Percentiles rank a stretch among this genome's conserved stretches.
These are phyloP conservation scores for Pythium dissimile DNA, from an alignment of 352 stramenopile species.

Conservation along the genomic window DNA sequence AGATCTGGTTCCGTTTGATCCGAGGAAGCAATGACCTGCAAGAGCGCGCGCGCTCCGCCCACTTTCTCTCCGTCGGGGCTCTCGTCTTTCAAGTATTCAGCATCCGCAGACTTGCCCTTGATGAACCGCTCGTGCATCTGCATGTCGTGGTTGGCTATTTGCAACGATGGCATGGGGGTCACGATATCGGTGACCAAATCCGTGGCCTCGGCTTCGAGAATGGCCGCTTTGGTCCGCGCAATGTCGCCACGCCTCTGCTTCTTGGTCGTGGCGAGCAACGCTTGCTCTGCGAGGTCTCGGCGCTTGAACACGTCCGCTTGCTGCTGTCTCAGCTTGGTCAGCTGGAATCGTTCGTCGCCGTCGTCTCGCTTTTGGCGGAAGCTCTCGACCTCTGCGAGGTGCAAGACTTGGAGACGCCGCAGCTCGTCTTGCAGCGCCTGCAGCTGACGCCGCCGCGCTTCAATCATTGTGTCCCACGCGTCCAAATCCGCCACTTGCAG, in stretches of 20 bases:
- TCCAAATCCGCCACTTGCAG: constrained; percentile 53
- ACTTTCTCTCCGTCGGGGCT: constrained; percentile 8
- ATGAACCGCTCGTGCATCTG: constrained; percentile 66
- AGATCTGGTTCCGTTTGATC: background rate
- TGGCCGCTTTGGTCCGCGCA: constrained; percentile 27
- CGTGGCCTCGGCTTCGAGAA: constrained; percentile 1
- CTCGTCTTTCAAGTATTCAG: constrained; percentile 54
- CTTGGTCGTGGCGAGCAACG: constrained; percentile 28
- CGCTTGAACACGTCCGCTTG: constrained; percentile 48
- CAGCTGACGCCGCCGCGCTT: constrained; percentile 53
- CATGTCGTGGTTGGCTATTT: constrained; percentile 76
- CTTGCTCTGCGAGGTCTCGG: constrained; percentile 36
- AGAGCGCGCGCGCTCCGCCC: constrained; percentile 6
- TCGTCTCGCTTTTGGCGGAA: constrained; percentile 58
- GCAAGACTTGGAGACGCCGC: constrained; percentile 43
- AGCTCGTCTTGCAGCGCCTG: constrained; percentile 58
- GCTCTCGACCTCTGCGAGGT: constrained; percentile 60
- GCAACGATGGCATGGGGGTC: constrained; percentile 42
- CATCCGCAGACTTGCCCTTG: constrained; percentile 53
- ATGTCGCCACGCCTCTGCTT: constrained; percentile 30
- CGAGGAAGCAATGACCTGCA: constrained; percentile 4
- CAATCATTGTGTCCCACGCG: constrained; percentile 67
- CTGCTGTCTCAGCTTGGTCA: constrained; percentile 53
- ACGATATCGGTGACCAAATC: constrained; percentile 34
- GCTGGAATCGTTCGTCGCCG: constrained; percentile 57